Base-by-base conservation (phyloP, 164 flowering plant genomes). In the Amborella trichopoda region DNA sequence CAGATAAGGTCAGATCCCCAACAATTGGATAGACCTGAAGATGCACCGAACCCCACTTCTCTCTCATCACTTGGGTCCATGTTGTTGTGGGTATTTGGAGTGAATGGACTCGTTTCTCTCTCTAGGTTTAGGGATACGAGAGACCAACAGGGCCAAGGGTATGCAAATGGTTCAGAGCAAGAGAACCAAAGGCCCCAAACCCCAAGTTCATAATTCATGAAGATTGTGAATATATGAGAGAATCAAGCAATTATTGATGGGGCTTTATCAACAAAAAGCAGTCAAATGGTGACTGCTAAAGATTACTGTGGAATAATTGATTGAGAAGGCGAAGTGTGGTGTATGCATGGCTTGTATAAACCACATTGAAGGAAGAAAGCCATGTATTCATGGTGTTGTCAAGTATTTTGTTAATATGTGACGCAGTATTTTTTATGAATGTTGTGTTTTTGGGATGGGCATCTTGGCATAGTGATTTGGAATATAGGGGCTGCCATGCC, bases 111-210 rank as follows among this genome's bases (percentile, higher is more conserved):
- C 22, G 83, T 81, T 74, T 80, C 91, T 4, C 66, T 81, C 43
- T 90, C 96, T 16, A 75, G 86, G 49, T 90, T 90, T 59, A 74
- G 89, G 66, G 95, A 86, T 48, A 66, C 67, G 41, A 73, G 95
- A 68, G 86, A 79, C 18, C 40, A n/a, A n/a, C 78, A 80, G 37
- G 81, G 75, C n/a, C 95, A 86, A 58, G 83, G 59, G 39, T 78
- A 63, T 67, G 54, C 74, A 68, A 32, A 11, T 75, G n/a, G 59
- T 72, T 0, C 61, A 28, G 16, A 20, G 8, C 72, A 59, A 40
- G 82, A 70, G 57, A 59, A 43, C 53, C 46, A 41, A n/a, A n/a
- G n/a, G n/a, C 33, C 26, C 1, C 22, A 23, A 37, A 25, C 37
- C 21, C 53, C 37, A 44, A 42, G 4, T 34, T 40, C 38, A 9